These are phyloP conservation scores for Hypholoma fasciculare DNA, from an alignment of 768 basidiomycete species.

Conservation along the genomic window DNA sequence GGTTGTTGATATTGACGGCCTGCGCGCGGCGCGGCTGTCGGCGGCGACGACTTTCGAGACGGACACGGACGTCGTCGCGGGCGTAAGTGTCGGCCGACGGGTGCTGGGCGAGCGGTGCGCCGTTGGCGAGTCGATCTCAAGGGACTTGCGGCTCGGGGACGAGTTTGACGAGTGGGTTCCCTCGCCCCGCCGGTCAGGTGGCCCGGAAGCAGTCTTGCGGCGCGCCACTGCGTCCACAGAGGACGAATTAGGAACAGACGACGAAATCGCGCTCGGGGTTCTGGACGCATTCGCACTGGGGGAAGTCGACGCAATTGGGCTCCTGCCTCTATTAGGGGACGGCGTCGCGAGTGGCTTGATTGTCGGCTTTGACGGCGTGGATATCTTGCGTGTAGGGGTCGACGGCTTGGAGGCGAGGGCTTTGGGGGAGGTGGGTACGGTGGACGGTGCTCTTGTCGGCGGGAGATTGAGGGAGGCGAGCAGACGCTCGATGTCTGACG, in stretches of 20 bases:
- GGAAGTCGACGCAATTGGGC: constrained; percentile 46
- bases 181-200: constrained; percentile 44
- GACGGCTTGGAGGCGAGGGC: constrained; percentile 33
- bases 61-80: constrained; percentile 40
- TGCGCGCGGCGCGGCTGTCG: constrained; percentile 33
- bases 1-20: constrained; percentile 26
- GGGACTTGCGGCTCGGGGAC: constrained; percentile 60
- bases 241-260: constrained; percentile 47
- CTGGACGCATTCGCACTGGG: constrained; percentile 40
- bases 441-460: constrained; percentile 2
- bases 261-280: constrained; percentile 38
- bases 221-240: constrained; percentile 48
- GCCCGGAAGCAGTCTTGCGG: constrained; percentile 40
- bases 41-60: constrained; percentile 37
- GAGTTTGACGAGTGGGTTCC: constrained; percentile 55
- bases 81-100: constrained; percentile 45
- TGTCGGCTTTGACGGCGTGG: constrained; percentile 40
- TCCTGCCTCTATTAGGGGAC: constrained; percentile 48
- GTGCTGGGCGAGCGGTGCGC: constrained; percentile 45
- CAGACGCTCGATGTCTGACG: constrained; percentile 66
- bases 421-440: constrained; percentile 28
- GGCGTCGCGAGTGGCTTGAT: constrained; percentile 32
- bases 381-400: constrained; percentile 44
- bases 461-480: constrained; percentile 48
- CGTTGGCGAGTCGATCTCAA: constrained; percentile 51